Evolutionary conservation across 2,329 filamentous ascomycete genomes (phyloP), one percentile per base, ranked within the genome.

Genomic region (Phialophora chinensis): DNA sequence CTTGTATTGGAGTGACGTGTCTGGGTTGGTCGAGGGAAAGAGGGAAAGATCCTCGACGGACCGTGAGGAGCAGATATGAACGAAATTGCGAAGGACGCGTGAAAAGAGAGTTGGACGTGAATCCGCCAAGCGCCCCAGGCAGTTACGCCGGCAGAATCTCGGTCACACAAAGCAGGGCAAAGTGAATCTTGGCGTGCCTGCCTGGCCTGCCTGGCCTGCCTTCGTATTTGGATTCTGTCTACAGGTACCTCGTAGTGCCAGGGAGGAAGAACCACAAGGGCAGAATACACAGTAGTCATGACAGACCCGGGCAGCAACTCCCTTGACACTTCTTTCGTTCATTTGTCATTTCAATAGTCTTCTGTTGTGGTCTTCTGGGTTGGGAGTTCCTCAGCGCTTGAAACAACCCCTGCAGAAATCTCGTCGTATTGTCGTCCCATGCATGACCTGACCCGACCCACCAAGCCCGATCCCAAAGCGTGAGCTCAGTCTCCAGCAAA

Each of bases 401-500:
- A 50, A 50, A 7, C 8, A 60, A 29, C 38, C 23, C 38, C 11
- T n/a, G 38, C n/a, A n/a, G 20, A 49, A 52, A 52, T 44, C 38
- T 44, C 38, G 23, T 29, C 49, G 49, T 17, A 12, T 23, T 49
- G 20, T 52, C 49, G 49, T 52, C 11, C 42, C 20, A 12, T 35
- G 33, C 11, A 35, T 35, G 33, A 35, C 33, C 10, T 50, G 25
- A n/a, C 14, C 8, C 20, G 11, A 12, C 12, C n/a, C 14, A 50
- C n/a, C 31, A 20, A 50, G 57, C 57, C 57, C 47, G 14, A 31
- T 60, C 44, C 38, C 57, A 47, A 47, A 27, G 14, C 49, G 6
- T 14, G 57, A 50, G 27, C 57, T 35, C 57, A 2, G 47, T 60
- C 27, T 50, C 57, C 57, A 49, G 29, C 8, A 35, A 60, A 38